Percentiles rank a stretch among this genome's conserved stretches.
phyloP scores from a whole-genome alignment of 371 early-diverging fungal species.

The Apophysomyces elegans region DNA sequence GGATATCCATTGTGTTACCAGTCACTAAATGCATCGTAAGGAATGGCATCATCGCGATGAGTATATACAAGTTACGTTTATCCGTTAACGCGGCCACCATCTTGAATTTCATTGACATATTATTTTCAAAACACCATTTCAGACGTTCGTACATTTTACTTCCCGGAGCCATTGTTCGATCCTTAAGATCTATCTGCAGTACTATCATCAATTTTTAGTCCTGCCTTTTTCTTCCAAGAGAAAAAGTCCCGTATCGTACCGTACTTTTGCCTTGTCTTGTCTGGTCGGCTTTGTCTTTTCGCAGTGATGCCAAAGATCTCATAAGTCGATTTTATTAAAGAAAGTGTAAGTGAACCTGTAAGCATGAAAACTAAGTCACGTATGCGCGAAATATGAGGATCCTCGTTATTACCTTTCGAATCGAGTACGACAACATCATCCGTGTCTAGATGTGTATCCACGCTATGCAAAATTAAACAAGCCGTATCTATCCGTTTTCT shows the following conservation, averaged over 20 bases:
- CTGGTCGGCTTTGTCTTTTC: conserved; percentile 32
- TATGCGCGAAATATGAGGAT: background rate
- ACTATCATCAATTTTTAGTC: conserved; percentile 31
- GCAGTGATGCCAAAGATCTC: conserved; percentile 62
- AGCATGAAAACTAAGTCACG: background rate
- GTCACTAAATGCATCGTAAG: conserved; percentile 21
- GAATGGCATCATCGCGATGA: background rate
- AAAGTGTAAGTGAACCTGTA: conserved; percentile 49
- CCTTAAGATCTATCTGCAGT: conserved; percentile 46
- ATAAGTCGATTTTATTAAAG: conserved; percentile 59
- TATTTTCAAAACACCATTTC: conserved; percentile 62
- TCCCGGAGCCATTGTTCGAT: conserved; percentile 44
- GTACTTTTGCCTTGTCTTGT: conserved; percentile 51
- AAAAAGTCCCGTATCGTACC: conserved; percentile 31
- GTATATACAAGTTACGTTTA: conserved; percentile 19
- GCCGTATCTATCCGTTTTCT: conserved; percentile 19
- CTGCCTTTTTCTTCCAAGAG: background rate
- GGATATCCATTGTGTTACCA: conserved; percentile 35
- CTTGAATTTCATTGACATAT: conserved; percentile 40
- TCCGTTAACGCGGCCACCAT: conserved; percentile 50
- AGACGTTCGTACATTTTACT: conserved; percentile 55
- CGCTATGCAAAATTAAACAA: conserved; percentile 37
- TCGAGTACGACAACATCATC: conserved; percentile 58
- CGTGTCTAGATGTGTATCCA: conserved; percentile 53
- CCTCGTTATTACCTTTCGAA: conserved; percentile 38